Evolutionary conservation across 2,329 filamentous ascomycete species (phyloP).

Genomic region (Coleophoma cylindrospora): DNA sequence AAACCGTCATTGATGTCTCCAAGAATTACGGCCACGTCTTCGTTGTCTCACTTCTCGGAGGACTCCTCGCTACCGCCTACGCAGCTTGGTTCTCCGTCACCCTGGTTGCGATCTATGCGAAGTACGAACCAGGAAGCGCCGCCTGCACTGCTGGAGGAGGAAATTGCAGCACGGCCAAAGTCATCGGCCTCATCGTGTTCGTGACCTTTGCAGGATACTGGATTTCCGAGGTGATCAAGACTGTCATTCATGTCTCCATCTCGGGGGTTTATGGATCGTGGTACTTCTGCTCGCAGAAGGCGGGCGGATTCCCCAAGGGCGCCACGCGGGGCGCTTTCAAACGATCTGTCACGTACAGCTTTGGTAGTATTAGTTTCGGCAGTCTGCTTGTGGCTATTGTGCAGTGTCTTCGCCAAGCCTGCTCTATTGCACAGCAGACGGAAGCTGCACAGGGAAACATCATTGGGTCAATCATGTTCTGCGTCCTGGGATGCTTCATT

Average conservation of each 20-base stretch:
- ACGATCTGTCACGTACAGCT: slow-evolving; percentile 82
- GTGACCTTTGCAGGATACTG: slow-evolving; percentile 91
- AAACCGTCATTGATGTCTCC: slow-evolving; percentile 79
- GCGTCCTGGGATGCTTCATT: slow-evolving; percentile 72
- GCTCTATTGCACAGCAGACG: slow-evolving; percentile 68
- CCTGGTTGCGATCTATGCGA: slow-evolving; percentile 79
- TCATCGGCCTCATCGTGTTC: slow-evolving; percentile 81
- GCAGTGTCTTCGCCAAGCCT: slow-evolving; percentile 76
- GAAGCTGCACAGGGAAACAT: slow-evolving; percentile 65
- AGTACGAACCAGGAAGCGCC: slow-evolving; percentile 62
- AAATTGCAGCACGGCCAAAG: slow-evolving; percentile 67
- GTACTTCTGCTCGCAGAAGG: slow-evolving; percentile 71
- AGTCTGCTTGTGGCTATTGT: slow-evolving; percentile 83
- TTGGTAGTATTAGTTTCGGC: slow-evolving; percentile 84
- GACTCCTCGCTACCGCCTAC: slow-evolving; percentile 69
- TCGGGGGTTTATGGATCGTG: slow-evolving; percentile 87
- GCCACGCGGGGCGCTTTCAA: slow-evolving; percentile 80
- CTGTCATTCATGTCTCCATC: slow-evolving; percentile 83
- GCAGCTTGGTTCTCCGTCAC: slow-evolving; percentile 84
- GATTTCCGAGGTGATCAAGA: slow-evolving; percentile 92
- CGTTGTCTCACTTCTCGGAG: slow-evolving; percentile 77
- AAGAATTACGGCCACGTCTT: slow-evolving; percentile 84
- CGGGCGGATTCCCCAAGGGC: slow-evolving; percentile 64
- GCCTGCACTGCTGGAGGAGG: slow-evolving; percentile 36
- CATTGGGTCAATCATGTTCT: slow-evolving; percentile 62